phyloP scores from a whole-genome alignment of 768 basidiomycete genomes.

The Amanita pseudoporphyria region DNA sequence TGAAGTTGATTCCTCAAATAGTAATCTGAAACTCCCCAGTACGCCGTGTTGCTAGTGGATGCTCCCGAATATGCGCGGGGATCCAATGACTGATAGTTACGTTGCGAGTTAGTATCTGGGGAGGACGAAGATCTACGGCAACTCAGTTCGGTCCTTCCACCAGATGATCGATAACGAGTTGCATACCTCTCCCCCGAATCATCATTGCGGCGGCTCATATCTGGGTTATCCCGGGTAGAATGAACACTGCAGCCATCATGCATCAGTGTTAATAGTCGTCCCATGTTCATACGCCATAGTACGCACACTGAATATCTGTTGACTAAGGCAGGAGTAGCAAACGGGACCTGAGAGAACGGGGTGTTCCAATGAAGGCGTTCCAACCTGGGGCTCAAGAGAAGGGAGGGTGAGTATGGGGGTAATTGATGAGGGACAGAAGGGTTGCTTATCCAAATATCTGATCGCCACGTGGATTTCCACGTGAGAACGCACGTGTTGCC shows the following conservation, averaged over 20 bases:
- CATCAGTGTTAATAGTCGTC: neutral
- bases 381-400: neutral
- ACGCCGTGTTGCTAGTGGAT: neutral
- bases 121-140: neutral
- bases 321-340: neutral
- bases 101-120: neutral
- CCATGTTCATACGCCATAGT: neutral
- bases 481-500: constrained; percentile 2
- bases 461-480: constrained; percentile 10
- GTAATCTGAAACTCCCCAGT: constrained; percentile 10
- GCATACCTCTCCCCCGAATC: neutral
- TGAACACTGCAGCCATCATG: neutral
- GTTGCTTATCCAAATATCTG: constrained; percentile 8
- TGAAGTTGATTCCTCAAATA: constrained; percentile 36
- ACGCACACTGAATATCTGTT: neutral
- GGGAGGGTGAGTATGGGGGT: neutral
- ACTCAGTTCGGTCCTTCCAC: neutral
- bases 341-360: neutral
- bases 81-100: neutral
- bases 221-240: neutral
- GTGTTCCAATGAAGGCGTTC: neutral
- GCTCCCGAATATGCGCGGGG: neutral
- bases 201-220: neutral
- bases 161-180: neutral
- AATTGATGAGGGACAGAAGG: constrained; percentile 1